phyloP scores from a whole-genome alignment of 768 basidiomycete genomes.

The Gloeopeniophorella convolvens region DNA sequence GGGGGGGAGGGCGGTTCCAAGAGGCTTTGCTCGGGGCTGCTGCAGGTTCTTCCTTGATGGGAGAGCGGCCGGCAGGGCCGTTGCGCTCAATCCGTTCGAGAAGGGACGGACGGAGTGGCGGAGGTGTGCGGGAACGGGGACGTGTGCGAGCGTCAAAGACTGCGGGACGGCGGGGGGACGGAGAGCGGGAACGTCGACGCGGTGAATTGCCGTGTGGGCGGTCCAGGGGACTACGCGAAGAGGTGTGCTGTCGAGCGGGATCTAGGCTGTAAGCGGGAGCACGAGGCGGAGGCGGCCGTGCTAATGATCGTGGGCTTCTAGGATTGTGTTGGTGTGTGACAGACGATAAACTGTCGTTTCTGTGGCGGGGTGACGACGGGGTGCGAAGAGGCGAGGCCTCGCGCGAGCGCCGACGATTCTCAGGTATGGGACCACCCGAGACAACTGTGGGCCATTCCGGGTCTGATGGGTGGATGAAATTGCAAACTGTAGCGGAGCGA shows the following conservation, averaged over 20 bases:
- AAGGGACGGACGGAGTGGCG: too few species aligned
- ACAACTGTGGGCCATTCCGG: slow-evolving; percentile 8
- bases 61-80: too few species aligned
- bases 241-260: neutral
- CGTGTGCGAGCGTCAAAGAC: too few species aligned
- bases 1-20: too few species aligned
- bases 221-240: slow-evolving; percentile 12
- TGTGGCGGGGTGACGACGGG: neutral
- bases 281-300: slow-evolving; percentile 6
- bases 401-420: neutral
- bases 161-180: neutral
- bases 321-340: neutral
- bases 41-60: too few species aligned
- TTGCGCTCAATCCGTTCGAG: too few species aligned
- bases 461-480: slow-evolving; percentile 19
- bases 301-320: neutral
- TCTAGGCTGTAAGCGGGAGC: neutral
- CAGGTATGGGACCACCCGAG: neutral
- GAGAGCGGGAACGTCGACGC: too few species aligned
- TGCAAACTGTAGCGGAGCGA: neutral
- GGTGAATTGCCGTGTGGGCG: too few species aligned
- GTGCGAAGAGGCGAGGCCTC: slow-evolving; percentile 2
- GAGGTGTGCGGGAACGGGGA: too few species aligned
- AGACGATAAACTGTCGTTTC: slow-evolving; percentile 2
- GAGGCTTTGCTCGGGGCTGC: too few species aligned